These are phyloP conservation scores for Lachancea mirantina DNA, from an alignment of 805 yeast species.

Conservation along the genomic window DNA sequence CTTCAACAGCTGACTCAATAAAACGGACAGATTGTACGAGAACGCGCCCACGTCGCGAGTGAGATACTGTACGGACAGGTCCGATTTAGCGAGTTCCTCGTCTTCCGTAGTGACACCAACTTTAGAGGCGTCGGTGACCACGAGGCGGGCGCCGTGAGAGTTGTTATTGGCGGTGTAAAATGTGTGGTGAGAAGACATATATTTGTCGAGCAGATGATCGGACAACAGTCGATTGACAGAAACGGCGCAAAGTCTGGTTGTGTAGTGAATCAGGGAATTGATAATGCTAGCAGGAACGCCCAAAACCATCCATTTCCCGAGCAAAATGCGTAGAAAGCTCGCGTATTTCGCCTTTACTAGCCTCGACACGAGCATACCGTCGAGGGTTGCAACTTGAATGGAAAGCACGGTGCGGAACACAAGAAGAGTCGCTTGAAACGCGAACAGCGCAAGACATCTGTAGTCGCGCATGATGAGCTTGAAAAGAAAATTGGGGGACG, in stretches of 20 bases:
- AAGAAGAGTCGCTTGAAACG: conserved; percentile 51
- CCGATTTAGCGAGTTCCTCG: conserved; percentile 10
- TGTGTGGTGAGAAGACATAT: conserved; percentile 50
- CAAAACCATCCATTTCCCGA: conserved; percentile 67
- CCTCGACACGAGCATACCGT: conserved; percentile 78
- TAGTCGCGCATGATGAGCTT: conserved; percentile 23
- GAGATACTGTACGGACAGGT: conserved; percentile 27
- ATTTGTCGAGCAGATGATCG: conserved; percentile 54
- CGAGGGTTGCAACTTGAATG: conserved; percentile 75
- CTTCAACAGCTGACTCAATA: conserved; percentile 78
- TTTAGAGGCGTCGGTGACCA: conserved; percentile 2
- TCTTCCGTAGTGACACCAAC: conserved; percentile 3
- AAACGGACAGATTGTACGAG: conserved; percentile 58
- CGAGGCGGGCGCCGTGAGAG: conserved; percentile 1
- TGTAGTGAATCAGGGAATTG: conserved; percentile 60
- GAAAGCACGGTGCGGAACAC: conserved; percentile 66
- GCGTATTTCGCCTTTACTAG: conserved; percentile 64
- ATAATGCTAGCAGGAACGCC: conserved; percentile 83
- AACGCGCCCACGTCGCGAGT: conserved; percentile 75
- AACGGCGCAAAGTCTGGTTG: conserved; percentile 50
- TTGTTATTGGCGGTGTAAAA: conserved; percentile 27
- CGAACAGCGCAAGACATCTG: conserved; percentile 30
- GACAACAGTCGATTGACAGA: conserved; percentile 61
- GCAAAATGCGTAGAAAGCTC: conserved; percentile 53
- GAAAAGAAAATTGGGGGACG: conserved; percentile 17